These are phyloP conservation scores for Ramularia endophylla DNA, from an alignment of 2,329 filamentous ascomycete species.

Conservation along the genomic window DNA sequence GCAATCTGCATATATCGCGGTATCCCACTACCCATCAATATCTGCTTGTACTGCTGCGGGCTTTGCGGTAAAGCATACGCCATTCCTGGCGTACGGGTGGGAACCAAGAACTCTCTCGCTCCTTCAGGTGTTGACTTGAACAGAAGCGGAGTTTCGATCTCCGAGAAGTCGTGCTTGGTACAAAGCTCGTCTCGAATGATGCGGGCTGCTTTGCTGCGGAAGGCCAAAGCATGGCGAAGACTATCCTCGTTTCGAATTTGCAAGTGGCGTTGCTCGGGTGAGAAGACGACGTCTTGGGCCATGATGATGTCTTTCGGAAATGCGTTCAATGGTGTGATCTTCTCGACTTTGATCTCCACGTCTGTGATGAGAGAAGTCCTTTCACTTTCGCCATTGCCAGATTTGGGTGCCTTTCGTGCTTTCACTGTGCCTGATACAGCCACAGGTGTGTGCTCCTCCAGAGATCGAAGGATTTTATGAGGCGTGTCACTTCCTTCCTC, in stretches of 20 bases:
- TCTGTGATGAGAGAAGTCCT: slow-evolving; percentile 10
- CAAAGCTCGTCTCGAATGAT: slow-evolving; percentile 51
- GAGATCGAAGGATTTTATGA: slow-evolving; percentile 20
- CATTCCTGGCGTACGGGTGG: slow-evolving; percentile 66
- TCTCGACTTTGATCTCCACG: slow-evolving; percentile 48
- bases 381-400: background rate
- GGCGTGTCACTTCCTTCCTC: slow-evolving; percentile 22
- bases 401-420: slow-evolving; percentile 34
- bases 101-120: slow-evolving; percentile 89
- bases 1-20: slow-evolving; percentile 86
- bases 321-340: slow-evolving; percentile 62
- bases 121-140: slow-evolving; percentile 99
- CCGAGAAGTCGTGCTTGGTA: slow-evolving; percentile 54
- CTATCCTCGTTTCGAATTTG: slow-evolving; percentile 71
- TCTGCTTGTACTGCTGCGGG: slow-evolving; percentile 97
- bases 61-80: slow-evolving; percentile 94
- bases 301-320: slow-evolving; percentile 74
- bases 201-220: slow-evolving; percentile 58
- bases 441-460: slow-evolving; percentile 46
- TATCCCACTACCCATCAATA: slow-evolving; percentile 87
- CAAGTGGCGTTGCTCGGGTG: slow-evolving; percentile 69
- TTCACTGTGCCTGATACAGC: slow-evolving; percentile 47
- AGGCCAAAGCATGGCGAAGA: slow-evolving; percentile 61
- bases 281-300: slow-evolving; percentile 66
- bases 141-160: slow-evolving; percentile 86